A percentile compares a stretch with the other conserved stretches of the same genome.
These are phyloP conservation scores for Cyberlindnera petersonii DNA, from an alignment of 805 yeast genomes.

Conservation along the genomic window DNA sequence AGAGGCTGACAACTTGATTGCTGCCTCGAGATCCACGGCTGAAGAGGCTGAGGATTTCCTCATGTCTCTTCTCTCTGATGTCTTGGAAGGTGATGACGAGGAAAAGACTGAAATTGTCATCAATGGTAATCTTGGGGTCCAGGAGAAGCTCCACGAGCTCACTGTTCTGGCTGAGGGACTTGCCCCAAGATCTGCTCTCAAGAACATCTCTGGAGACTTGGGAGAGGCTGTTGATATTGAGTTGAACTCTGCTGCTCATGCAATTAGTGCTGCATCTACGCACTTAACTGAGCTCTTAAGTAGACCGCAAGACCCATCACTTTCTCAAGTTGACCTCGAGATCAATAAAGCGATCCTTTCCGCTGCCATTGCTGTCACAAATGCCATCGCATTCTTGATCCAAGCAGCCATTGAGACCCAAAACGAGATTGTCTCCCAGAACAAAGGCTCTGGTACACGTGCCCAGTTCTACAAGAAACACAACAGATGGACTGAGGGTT, in stretches of 20 bases:
- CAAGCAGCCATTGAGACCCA: slow-evolving; percentile 78
- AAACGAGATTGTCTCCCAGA: slow-evolving; percentile 70
- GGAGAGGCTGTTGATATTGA: slow-evolving; percentile 72
- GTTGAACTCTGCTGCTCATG: slow-evolving; percentile 65
- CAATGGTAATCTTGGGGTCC: slow-evolving; percentile 69
- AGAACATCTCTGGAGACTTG: slow-evolving; percentile 46
- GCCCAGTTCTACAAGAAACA: slow-evolving; percentile 82
- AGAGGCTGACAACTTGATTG: slow-evolving; percentile 48
- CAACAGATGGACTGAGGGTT: slow-evolving; percentile 91
- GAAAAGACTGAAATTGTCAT: slow-evolving; percentile 76
- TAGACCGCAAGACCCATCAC: slow-evolving; percentile 45
- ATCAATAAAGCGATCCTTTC: slow-evolving; percentile 73
- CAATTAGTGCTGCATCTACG: slow-evolving; percentile 62
- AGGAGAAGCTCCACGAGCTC: slow-evolving; percentile 61
- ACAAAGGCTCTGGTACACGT: slow-evolving; percentile 59
- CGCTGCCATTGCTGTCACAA: slow-evolving; percentile 77
- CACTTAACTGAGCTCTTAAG: slow-evolving; percentile 50
- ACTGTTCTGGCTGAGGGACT: slow-evolving; percentile 53
- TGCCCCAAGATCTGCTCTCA: slow-evolving; percentile 37
- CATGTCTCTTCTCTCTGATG: slow-evolving; percentile 50
- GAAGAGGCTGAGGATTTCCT: slow-evolving; percentile 59
- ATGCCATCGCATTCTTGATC: slow-evolving; percentile 69
- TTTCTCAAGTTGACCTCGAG: slow-evolving; percentile 56
- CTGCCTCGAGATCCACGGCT: slow-evolving; percentile 52
- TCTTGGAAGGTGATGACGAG: slow-evolving; percentile 49